Evolutionary conservation across 192 early-diverging fungal species (phyloP).

Genomic region (Rhizophagus clarus): DNA sequence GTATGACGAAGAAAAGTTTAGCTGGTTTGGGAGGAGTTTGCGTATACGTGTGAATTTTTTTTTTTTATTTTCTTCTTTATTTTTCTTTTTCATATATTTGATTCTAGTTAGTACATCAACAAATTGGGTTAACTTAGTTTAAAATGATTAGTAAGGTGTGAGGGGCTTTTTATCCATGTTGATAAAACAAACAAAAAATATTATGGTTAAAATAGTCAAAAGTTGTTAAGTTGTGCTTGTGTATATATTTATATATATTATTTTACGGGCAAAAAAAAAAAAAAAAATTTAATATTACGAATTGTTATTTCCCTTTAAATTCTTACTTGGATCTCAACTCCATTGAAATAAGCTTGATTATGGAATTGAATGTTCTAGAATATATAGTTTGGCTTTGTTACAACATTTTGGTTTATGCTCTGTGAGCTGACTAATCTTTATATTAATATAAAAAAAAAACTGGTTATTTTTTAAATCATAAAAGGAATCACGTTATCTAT

Average conservation of each 20-base stretch:
- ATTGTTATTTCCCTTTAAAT: not conserved
- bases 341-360: not conserved
- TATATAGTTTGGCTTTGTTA: not conserved
- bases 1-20: not conserved
- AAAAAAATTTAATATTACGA: not conserved
- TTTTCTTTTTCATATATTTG: not conserved
- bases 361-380: not conserved
- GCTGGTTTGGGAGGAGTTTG: not conserved
- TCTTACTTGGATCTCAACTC: not conserved
- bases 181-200: not conserved
- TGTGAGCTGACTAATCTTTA: not conserved
- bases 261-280: not conserved
- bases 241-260: conserved; percentile 13
- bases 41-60: conserved; percentile 15
- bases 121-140: not conserved
- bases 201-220: not conserved
- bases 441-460: not conserved
- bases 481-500: not conserved
- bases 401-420: not conserved
- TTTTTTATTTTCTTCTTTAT: not conserved
- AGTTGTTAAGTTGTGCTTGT: conserved; percentile 11
- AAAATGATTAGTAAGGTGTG: not conserved
- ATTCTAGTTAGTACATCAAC: not conserved
- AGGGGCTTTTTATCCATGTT: not conserved
- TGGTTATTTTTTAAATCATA: not conserved